Percentiles rank a stretch among this genome's conserved stretches.
phyloP scores from a whole-genome alignment of 805 yeast genomes.

The Candida insectalens region DNA sequence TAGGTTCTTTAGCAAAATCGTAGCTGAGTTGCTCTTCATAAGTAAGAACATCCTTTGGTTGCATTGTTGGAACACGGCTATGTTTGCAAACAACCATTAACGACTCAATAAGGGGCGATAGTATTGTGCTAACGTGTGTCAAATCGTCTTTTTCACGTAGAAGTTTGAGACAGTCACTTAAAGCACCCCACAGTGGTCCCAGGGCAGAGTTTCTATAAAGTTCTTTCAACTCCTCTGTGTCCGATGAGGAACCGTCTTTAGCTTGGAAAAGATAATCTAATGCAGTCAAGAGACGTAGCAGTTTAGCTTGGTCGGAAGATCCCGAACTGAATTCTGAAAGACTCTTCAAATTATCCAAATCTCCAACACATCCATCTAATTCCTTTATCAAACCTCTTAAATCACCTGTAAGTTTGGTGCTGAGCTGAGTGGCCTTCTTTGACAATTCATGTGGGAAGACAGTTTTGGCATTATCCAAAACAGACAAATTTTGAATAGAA shows the following conservation, averaged over 20 bases:
- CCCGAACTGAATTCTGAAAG: constrained; percentile 65
- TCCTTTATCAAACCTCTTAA: constrained; percentile 39
- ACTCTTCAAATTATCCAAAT: constrained; percentile 37
- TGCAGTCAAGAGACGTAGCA: constrained; percentile 80
- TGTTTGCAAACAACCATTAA: constrained; percentile 95
- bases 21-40: constrained; percentile 57
- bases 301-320: constrained; percentile 79
- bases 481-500: constrained; percentile 67
- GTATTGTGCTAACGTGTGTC: constrained; percentile 63
- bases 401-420: constrained; percentile 45
- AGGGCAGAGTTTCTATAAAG: constrained; percentile 62
- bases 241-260: constrained; percentile 23
- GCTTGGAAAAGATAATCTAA: constrained; percentile 69
- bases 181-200: constrained; percentile 77
- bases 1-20: constrained; percentile 66
- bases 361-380: constrained; percentile 26
- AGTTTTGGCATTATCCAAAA: constrained; percentile 48
- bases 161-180: constrained; percentile 59
- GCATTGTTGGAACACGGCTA: constrained; percentile 51
- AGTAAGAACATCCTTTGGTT: constrained; percentile 42
- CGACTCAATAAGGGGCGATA: constrained; percentile 82
- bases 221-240: constrained; percentile 39
- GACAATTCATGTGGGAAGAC: constrained; percentile 63
- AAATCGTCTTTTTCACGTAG: constrained; percentile 50
- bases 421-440: constrained; percentile 49